A percentile compares a stretch with the other conserved stretches of the same genome.
phyloP scores from a whole-genome alignment of 1,139 yeast species.

The Blastobotrys indianensis region DNA sequence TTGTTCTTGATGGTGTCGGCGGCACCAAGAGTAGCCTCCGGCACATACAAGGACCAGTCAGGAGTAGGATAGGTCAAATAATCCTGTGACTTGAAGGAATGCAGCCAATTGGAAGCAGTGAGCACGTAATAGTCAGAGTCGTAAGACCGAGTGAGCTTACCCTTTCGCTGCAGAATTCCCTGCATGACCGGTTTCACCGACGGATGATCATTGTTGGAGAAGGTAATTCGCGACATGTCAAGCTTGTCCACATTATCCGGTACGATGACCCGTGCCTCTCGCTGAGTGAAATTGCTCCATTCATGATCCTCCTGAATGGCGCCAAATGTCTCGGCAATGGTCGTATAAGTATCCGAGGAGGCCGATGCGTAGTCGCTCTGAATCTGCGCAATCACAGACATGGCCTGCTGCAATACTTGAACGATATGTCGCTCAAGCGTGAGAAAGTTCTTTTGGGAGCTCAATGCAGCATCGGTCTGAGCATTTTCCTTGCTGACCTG shows the following conservation, averaged over 20 bases:
- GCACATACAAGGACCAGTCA: slow-evolving; percentile 41
- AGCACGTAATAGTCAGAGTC: slow-evolving; percentile 42
- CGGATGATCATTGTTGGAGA: slow-evolving; percentile 37
- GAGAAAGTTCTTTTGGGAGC: slow-evolving; percentile 39
- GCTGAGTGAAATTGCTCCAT: slow-evolving; percentile 40
- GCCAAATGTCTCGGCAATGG: slow-evolving; percentile 32
- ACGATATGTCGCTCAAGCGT: slow-evolving; percentile 41
- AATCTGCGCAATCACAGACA: slow-evolving; percentile 30
- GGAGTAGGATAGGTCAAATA: slow-evolving; percentile 40
- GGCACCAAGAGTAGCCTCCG: slow-evolving; percentile 41
- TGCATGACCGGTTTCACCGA: slow-evolving; percentile 42
- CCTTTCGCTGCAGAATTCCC: slow-evolving; percentile 42
- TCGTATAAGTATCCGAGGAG: slow-evolving; percentile 28
- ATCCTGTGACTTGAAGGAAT: slow-evolving; percentile 43
- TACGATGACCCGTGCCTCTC: slow-evolving; percentile 32
- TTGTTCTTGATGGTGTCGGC: slow-evolving; percentile 37
- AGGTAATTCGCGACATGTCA: slow-evolving; percentile 34
- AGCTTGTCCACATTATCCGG: slow-evolving; percentile 37
- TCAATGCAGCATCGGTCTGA: slow-evolving; percentile 39
- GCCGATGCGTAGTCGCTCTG: slow-evolving; percentile 30
- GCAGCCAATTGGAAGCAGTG: slow-evolving; percentile 41
- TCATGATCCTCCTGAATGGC: slow-evolving; percentile 37
- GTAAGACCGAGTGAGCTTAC: slow-evolving; percentile 39
- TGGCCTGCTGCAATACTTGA: slow-evolving; percentile 39
- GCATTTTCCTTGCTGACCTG: slow-evolving; percentile 43